Evolutionary conservation across 495 filamentous ascomycete genomes (phyloP).

Genomic region (Hyaloscypha bicolor): DNA sequence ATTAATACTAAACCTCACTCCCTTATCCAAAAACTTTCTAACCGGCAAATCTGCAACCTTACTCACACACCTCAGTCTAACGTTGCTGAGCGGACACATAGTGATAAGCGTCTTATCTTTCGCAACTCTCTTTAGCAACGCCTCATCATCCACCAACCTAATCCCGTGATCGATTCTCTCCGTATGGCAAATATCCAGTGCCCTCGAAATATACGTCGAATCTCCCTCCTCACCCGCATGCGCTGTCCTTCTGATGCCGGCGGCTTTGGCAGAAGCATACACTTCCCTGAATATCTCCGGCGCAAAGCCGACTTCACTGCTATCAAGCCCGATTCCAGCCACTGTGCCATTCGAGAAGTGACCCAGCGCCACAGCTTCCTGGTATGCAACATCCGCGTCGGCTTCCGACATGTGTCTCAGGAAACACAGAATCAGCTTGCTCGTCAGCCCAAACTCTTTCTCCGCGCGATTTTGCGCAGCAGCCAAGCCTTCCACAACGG

Average conservation of each 20-base stretch:
- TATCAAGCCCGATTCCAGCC: constrained; percentile 68
- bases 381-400: constrained; percentile 52
- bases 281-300: constrained; percentile 64
- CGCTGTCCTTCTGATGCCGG: constrained; percentile 61
- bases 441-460: constrained; percentile 62
- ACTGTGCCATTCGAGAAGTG: constrained; percentile 56
- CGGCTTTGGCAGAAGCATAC: constrained; percentile 52
- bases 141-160: constrained; percentile 60
- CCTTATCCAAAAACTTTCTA: constrained; percentile 62
- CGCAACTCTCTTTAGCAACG: constrained; percentile 60
- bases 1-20: constrained; percentile 70
- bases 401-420: constrained; percentile 66
- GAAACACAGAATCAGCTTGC: constrained; percentile 68
- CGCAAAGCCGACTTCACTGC: constrained; percentile 63
- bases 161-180: constrained; percentile 76
- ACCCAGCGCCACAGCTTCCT: constrained; percentile 46
- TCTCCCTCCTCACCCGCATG: constrained; percentile 81
- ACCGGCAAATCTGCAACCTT: constrained; percentile 63
- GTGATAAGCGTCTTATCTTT: constrained; percentile 60
- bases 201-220: constrained; percentile 62
- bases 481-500: constrained; percentile 61
- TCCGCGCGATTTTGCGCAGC: constrained; percentile 62
- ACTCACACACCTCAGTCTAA: constrained; percentile 60
- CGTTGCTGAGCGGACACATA: constrained; percentile 75
- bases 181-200: constrained; percentile 59